Evolutionary conservation across 352 stramenopile genomes (phyloP).

Genomic region (Phytophthora niederhauseri): DNA sequence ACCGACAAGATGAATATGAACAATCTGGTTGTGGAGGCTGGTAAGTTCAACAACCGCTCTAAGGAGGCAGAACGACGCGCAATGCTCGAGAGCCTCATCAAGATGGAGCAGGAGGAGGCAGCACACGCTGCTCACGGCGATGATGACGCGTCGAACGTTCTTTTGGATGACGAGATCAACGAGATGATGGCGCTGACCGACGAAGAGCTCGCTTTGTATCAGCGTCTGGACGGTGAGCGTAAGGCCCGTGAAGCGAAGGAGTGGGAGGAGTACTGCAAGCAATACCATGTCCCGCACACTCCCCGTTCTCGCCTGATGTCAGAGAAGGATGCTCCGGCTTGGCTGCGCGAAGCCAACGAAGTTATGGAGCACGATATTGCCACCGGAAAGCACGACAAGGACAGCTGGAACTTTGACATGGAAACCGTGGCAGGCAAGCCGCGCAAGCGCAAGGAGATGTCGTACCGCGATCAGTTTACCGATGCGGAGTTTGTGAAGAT

Average conservation of each 20-base stretch:
- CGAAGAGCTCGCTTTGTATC: conserved; percentile 82
- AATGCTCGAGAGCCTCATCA: conserved; percentile 88
- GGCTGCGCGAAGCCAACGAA: conserved; percentile 75
- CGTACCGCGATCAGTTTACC: conserved; percentile 86
- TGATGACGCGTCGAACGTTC: conserved; percentile 66
- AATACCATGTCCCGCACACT: conserved; percentile 45
- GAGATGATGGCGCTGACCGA: conserved; percentile 92
- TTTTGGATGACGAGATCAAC: conserved; percentile 89
- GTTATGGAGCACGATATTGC: conserved; percentile 63
- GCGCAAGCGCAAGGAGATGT: conserved; percentile 86
- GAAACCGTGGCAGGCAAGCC: conserved; percentile 48
- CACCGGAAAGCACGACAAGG: conserved; percentile 59
- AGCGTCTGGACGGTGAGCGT: conserved; percentile 72
- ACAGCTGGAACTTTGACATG: conserved; percentile 69
- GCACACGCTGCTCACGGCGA: conserved; percentile 63
- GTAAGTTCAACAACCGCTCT: conserved; percentile 89
- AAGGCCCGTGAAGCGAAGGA: conserved; percentile 63
- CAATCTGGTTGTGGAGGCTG: conserved; percentile 89
- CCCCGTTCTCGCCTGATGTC: conserved; percentile 71
- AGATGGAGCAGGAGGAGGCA: conserved; percentile 90
- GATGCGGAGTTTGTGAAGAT: conserved; percentile 90
- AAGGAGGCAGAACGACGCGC: conserved; percentile 87
- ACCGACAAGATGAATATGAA: conserved; percentile 95
- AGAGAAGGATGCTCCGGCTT: conserved; percentile 67
- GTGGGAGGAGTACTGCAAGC: conserved; percentile 75